Conservation (phyloP, 768 basidiomycete species). For the Tulasnella sp. region DNA sequence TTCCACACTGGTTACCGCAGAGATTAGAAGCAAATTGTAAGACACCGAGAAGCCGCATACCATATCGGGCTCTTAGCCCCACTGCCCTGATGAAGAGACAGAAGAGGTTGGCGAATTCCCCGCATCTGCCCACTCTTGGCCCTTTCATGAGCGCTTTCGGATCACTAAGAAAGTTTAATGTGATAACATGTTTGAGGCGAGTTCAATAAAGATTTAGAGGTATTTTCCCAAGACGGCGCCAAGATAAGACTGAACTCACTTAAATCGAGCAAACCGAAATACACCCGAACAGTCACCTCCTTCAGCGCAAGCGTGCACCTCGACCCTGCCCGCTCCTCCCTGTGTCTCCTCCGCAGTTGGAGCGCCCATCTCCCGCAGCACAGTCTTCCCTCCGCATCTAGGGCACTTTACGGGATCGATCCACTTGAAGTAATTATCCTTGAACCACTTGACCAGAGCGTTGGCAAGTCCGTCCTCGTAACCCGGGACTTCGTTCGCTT, state of each 20-base stretch:
- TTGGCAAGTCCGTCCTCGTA: constrained; percentile 32
- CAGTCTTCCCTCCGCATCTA: constrained; percentile 28
- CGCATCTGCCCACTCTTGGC: constrained; percentile 26
- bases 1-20: constrained; percentile 27
- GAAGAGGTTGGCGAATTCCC: constrained; percentile 38
- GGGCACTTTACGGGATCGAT: constrained; percentile 36
- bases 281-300: constrained; percentile 24
- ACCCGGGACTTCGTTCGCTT: constrained; percentile 17
- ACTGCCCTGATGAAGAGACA: constrained; percentile 32
- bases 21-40: constrained; percentile 3
- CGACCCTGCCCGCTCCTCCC: constrained; percentile 34
- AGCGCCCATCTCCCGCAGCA: constrained; percentile 14
- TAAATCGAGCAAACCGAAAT: constrained; percentile 33
- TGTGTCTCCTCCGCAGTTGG: constrained; percentile 28
- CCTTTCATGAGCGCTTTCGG: constrained; percentile 29
- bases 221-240: not conserved
- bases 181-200: not conserved
- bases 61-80: constrained; percentile 33
- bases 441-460: constrained; percentile 36
- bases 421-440: constrained; percentile 34
- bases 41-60: constrained; percentile 24
- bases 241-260: constrained; percentile 24
- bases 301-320: constrained; percentile 31
- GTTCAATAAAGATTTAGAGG: not conserved
- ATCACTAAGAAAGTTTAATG: constrained; percentile 23